Percentiles rank a stretch among this genome's conserved stretches.
phyloP scores from a whole-genome alignment of 371 early-diverging fungal genomes.

The Saksenaea vasiformis region DNA sequence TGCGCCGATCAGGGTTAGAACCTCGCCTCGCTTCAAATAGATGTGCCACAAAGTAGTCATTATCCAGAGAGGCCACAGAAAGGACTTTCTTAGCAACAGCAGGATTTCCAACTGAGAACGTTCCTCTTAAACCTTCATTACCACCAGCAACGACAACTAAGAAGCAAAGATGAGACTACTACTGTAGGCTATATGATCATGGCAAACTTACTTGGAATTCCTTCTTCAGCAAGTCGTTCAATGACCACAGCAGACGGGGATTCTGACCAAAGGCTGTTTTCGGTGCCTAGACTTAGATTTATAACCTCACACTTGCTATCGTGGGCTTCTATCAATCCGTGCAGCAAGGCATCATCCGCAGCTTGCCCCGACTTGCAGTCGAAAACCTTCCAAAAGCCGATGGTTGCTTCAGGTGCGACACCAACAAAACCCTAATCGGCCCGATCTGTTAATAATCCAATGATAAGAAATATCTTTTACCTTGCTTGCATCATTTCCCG shows the following conservation, averaged over 20 bases:
- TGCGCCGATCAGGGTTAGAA: not conserved
- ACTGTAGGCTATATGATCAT: no score
- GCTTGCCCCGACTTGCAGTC: not conserved
- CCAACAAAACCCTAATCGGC: not conserved
- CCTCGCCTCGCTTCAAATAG: not conserved
- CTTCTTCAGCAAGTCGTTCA: not conserved
- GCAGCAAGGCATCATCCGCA: not conserved
- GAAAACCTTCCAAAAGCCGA: not conserved
- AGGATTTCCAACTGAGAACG: not conserved
- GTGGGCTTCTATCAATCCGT: not conserved
- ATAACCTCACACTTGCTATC: not conserved
- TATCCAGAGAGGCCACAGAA: not conserved
- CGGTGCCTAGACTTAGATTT: not conserved
- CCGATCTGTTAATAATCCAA: not conserved
- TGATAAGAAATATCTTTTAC: conserved; percentile 14
- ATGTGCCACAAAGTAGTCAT: not conserved
- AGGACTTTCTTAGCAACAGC: not conserved
- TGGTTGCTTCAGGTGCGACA: not conserved
- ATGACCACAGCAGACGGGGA: not conserved
- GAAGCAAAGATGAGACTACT: not conserved
- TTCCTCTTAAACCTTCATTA: not conserved
- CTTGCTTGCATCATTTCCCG: conserved; percentile 45
- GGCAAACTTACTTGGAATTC: not conserved
- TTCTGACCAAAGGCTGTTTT: not conserved
- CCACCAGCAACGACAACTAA: not conserved